Percentiles rank a stretch among this genome's conserved stretches.
Conservation (phyloP, 805 yeast genomes). For the Ogataea trehalophila region DNA sequence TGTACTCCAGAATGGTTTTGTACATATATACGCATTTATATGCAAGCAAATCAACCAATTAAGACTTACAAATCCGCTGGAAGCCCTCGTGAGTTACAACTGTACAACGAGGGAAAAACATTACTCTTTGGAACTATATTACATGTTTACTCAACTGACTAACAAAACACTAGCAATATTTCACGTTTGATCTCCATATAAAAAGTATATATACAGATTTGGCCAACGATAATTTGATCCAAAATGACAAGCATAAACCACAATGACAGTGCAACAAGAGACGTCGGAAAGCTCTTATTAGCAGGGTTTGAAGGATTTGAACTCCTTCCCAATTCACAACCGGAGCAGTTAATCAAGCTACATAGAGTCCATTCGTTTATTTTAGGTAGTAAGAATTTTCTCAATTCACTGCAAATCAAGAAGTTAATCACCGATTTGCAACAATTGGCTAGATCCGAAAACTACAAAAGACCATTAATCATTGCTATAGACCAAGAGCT, state of each 20-base stretch:
- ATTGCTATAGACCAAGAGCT: slow-evolving; percentile 62
- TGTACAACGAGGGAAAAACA: no score
- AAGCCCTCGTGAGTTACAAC: no score
- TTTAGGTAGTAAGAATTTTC: slow-evolving; percentile 47
- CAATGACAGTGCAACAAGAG: neutral
- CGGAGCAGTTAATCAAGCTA: slow-evolving; percentile 44
- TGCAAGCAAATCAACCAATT: no score
- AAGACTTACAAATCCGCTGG: no score
- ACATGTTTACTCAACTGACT: no score
- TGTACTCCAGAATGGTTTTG: no score
- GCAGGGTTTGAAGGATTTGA: slow-evolving; percentile 57
- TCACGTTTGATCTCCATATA: no score
- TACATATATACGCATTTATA: no score
- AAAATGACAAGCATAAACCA: neutral
- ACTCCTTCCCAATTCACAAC: slow-evolving; percentile 42
- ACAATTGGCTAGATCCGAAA: slow-evolving; percentile 44
- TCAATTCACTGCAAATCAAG: slow-evolving; percentile 43
- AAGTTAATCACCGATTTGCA: slow-evolving; percentile 50
- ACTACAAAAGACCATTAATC: slow-evolving; percentile 47
- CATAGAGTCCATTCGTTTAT: slow-evolving; percentile 50
- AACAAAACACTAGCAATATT: no score
- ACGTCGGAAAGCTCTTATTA: slow-evolving; percentile 47
- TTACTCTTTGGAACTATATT: no score
- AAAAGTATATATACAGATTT: no score
- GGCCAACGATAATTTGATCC: neutral